Conservation (phyloP, 2,329 filamentous ascomycete species). For the Fusarium sp. region DNA sequence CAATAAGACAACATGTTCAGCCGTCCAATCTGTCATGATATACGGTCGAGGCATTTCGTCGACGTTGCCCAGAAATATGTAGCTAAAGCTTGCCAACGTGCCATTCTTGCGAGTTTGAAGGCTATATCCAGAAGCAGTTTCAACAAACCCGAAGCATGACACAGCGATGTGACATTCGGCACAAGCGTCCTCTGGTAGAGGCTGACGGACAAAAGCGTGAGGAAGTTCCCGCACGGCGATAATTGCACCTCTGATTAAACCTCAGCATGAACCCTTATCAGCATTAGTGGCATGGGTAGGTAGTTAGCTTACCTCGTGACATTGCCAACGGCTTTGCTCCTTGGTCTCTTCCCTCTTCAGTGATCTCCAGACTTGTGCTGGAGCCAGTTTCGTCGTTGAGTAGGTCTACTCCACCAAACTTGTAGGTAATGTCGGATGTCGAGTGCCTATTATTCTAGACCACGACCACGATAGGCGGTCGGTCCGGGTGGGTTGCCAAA, state of each 20-base stretch:
- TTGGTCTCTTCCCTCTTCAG: background rate
- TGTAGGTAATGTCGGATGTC: background rate
- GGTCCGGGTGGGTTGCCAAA: background rate
- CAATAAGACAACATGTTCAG: background rate
- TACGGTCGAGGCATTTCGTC: background rate
- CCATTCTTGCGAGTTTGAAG: background rate
- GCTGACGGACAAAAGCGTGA: background rate
- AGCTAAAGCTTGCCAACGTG: background rate
- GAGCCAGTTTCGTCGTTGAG: background rate
- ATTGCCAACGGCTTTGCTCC: background rate
- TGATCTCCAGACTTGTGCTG: background rate
- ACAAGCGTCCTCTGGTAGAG: background rate
- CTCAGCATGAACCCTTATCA: background rate
- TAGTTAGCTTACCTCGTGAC: background rate
- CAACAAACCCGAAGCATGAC: background rate
- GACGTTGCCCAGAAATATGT: background rate
- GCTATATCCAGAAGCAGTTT: background rate
- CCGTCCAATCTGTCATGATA: background rate
- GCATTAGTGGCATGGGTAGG: rapidly evolving
- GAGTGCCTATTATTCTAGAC: background rate
- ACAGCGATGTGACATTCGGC: background rate
- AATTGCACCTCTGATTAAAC: background rate
- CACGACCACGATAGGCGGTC: background rate
- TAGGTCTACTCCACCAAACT: background rate
- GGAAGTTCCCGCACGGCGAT: background rate